Percentiles rank a stretch among this genome's conserved stretches.
Evolutionary conservation across 169 alveolate species (phyloP).

Genomic region (Eimeria necatrix): DNA sequence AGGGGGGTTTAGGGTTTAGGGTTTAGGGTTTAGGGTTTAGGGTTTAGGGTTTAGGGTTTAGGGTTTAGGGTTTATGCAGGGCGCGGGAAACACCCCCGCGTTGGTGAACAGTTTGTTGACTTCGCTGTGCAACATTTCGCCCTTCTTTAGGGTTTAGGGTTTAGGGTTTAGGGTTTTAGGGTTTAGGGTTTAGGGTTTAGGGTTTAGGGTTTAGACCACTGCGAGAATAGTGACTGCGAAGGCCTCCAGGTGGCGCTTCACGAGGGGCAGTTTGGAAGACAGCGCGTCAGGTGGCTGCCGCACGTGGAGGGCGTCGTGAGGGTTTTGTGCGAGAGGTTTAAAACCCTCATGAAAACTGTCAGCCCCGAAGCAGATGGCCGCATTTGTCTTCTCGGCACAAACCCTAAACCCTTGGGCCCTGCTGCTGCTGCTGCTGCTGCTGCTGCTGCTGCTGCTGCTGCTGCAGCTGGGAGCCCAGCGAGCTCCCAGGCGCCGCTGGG

Average conservation of each 20-base stretch:
- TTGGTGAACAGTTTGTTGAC: too few relatives aligned
- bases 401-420: neutral
- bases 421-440: slow-evolving; percentile 16
- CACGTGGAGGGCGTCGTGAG: neutral
- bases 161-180: too few relatives aligned
- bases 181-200: too few relatives aligned
- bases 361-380: slow-evolving; percentile 45
- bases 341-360: neutral
- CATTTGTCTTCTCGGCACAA: neutral
- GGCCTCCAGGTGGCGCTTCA: too few relatives aligned
- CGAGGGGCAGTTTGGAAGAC: too few relatives aligned
- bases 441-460: neutral
- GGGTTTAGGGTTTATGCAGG: slow-evolving; percentile 26
- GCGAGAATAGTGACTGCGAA: too few relatives aligned
- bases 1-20: neutral
- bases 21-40: slow-evolving; percentile 6
- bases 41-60: slow-evolving; percentile 37
- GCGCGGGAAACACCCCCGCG: too few relatives aligned
- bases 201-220: too few relatives aligned
- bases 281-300: slow-evolving; percentile 3
- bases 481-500: too few relatives aligned
- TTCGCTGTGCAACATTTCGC: too few relatives aligned
- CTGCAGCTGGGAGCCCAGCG: neutral
- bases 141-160: too few relatives aligned
- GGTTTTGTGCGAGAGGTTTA: neutral